A percentile compares a stretch with the other conserved stretches of the same genome.
Evolutionary conservation across 805 yeast species (phyloP).

Genomic region (Candida sakaeoensis): DNA sequence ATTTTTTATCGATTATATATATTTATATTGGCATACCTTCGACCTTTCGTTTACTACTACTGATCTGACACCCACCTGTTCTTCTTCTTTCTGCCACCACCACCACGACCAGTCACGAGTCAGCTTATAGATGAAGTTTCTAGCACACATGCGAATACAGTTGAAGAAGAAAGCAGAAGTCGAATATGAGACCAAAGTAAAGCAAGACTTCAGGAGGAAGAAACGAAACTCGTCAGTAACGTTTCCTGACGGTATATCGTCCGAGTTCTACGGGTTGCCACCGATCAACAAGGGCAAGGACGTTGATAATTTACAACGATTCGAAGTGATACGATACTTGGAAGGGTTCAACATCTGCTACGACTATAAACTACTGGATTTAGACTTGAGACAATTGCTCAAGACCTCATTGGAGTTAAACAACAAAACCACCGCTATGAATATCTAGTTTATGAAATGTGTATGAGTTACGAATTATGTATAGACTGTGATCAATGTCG

Average conservation of each 20-base stretch:
- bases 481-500: constrained; percentile 2
- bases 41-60: too few species aligned
- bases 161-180: neutral
- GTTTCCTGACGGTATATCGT: constrained; percentile 10
- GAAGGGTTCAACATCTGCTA: constrained; percentile 10
- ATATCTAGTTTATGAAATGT: neutral
- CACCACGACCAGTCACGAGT: neutral
- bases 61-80: too few species aligned
- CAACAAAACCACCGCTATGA: neutral
- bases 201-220: neutral
- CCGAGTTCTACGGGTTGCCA: constrained; percentile 10
- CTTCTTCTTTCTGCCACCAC: neutral
- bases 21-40: too few species aligned
- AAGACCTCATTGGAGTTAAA: constrained; percentile 5
- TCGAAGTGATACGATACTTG: constrained; percentile 10
- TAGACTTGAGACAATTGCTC: constrained; percentile 1
- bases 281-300: constrained; percentile 6
- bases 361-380: constrained; percentile 4
- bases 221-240: constrained; percentile 4
- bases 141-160: constrained; percentile 1
- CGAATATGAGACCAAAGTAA: neutral
- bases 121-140: neutral
- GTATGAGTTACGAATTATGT: neutral
- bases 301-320: constrained; percentile 7
- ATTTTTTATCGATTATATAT: too few species aligned